Base-by-base conservation (phyloP, 1,139 yeast genomes). In the Yamadazyma pseudoaaseri region DNA sequence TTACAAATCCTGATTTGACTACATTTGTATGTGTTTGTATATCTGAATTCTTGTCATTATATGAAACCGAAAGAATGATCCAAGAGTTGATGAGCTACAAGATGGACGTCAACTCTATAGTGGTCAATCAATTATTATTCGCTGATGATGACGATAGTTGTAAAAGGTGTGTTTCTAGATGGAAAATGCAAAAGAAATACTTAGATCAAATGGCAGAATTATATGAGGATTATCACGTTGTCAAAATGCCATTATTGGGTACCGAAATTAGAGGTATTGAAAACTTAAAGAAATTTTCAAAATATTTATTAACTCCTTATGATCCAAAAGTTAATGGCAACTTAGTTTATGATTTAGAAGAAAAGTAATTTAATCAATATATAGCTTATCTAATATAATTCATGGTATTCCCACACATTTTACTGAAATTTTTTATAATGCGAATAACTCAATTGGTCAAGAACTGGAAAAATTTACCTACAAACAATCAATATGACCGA, bases 21-120 rank as follows among this genome's bases (percentile, higher is more conserved):
- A 92, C 98, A 0, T 92, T 92, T 60, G 86, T 92, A 17, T 92
- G 97, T 65, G 98, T 92, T 28, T 92, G 98, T 65, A 92, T 92
- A 45, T 87, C 97, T 30, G 98, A 92, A 64, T 92, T 92, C 62
- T 73, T 92, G 54, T 90, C 97, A 2, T 71, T 92, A 35, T 92
- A 92, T 60, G 98, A 92, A 63, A 90, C 97, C 16, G 98, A 92
- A 66, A 81, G 98, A 65, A 79, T 92, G 82, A 86, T 90, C 48
- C 98, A 92, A 65, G 98, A 92, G 58, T 76, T 92, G 57, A 84
- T 89, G 66, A 81, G 94, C 34, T 92, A 86, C 62, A 86, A 89
- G 47, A 92, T 92, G 82, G 98, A 92, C 58, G 96, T 94, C 42
- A 92, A 89, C 60, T 84, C 96, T 28, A 92, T 92, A 52, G 90